Evolutionary conservation across 2,329 filamentous ascomycete species (phyloP), one percentile per base, ranked within the genome.

Genomic region (Gyromitra esculenta): DNA sequence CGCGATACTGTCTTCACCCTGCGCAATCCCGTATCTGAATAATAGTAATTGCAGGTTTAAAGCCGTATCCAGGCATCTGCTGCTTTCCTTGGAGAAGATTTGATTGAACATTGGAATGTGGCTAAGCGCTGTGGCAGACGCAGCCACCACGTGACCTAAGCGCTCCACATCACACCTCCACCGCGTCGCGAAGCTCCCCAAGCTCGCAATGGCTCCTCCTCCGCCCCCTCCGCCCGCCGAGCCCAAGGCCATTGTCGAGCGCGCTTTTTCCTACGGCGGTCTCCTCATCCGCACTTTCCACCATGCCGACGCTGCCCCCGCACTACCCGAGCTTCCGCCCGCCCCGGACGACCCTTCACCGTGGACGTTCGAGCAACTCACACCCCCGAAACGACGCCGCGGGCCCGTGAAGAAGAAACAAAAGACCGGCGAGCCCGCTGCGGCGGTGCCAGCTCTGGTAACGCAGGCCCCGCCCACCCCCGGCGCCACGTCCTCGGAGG

Each of bases 221-320:
- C 13, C 48, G 5, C 52, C 52, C 15, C 52, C 48, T 18, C 15
- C 25, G 31, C 11, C 52, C 11, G 9, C 52, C 18, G 48, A 52
- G 8, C 48, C 48, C 21, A n/a, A n/a, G 5, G 35, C 57, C 7
- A 73, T 76, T 15, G 41, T 74, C 25, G 74, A 76, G 39, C 74
- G 71, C 25, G 69, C 69, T 50, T 76, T 73, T 41, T 73, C 69
- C 57, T 74, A 68, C 45, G 63, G 74, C 5, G 74, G 74, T 2
- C 69, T 76, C 15, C 69, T 76, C n/a, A 35, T 76, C 45, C 45
- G 74, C n/a, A 76, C 74, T 18, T 76, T 76, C 52, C 68, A 48
- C n/a, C 69, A 68, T 18, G 41, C 63, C 9, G 65, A 74, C 18
- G 41, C 69, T 7, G 7, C 37, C 6, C 52, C 56, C 52, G 11